Percentiles rank a stretch among this genome's conserved stretches.
These are phyloP conservation scores for Sclerotinia trifoliorum DNA, from an alignment of 2,329 filamentous ascomycete species.

Conservation along the genomic window DNA sequence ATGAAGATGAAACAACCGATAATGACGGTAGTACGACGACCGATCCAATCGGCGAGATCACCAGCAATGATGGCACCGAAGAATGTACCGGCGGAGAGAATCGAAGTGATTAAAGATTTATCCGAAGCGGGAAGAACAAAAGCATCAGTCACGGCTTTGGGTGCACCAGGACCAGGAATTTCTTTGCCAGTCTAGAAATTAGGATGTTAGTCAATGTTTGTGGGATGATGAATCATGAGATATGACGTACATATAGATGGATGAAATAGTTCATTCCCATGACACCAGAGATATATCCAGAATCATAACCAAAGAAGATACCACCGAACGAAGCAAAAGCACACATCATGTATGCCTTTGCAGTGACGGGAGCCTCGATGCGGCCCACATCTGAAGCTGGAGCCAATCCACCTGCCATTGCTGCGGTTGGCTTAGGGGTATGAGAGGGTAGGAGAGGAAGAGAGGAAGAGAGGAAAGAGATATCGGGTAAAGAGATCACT, in stretches of 20 bases:
- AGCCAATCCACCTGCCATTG: conserved; percentile 19
- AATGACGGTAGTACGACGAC: conserved; percentile 71
- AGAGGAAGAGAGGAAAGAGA: not conserved
- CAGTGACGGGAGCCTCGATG: conserved; percentile 67
- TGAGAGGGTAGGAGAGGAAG: not conserved
- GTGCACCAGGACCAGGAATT: conserved; percentile 28
- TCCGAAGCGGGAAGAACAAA: conserved; percentile 46
- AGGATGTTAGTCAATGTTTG: not conserved
- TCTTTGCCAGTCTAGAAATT: conserved; percentile 26
- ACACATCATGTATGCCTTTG: conserved; percentile 68
- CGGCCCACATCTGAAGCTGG: conserved; percentile 60
- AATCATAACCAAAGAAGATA: conserved; percentile 63
- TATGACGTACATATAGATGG: conserved; percentile 30
- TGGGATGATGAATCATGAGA: not conserved
- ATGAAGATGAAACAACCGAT: conserved; percentile 65
- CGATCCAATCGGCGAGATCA: conserved; percentile 72
- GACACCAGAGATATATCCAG: conserved; percentile 68
- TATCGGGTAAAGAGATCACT: not conserved
- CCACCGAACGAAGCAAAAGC: conserved; percentile 70
- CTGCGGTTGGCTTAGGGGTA: not conserved
- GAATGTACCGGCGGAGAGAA: conserved; percentile 76
- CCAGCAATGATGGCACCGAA: conserved; percentile 76
- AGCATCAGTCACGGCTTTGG: conserved; percentile 24
- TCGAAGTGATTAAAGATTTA: conserved; percentile 62
- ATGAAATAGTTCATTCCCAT: conserved; percentile 48